Percentiles rank a stretch among this genome's conserved stretches.
Evolutionary conservation across 495 filamentous ascomycete species (phyloP).

Genomic region (Chaetomium fimeti): DNA sequence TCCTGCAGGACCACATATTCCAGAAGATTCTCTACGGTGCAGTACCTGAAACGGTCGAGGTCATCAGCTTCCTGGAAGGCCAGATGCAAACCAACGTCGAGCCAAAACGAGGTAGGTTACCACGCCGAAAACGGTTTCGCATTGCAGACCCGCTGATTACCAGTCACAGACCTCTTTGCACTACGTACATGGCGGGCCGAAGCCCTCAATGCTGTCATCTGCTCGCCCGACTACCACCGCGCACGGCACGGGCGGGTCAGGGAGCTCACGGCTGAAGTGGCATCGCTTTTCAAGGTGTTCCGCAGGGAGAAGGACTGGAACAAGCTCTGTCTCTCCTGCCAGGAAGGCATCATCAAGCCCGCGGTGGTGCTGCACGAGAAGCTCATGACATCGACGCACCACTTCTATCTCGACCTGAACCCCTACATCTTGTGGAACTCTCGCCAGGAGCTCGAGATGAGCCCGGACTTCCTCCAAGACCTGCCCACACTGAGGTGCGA

Average conservation of each 20-base stretch:
- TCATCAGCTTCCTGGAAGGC: conserved; percentile 26
- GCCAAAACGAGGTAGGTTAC: conserved; percentile 30
- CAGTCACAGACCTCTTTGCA: conserved; percentile 32
- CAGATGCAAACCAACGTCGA: conserved; percentile 32
- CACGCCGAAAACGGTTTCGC: not conserved
- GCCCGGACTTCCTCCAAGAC: conserved; percentile 27
- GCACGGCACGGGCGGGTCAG: conserved; percentile 8
- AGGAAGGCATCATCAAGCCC: conserved; percentile 30
- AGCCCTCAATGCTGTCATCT: conserved; percentile 33
- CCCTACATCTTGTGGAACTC: conserved; percentile 25
- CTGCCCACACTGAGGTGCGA: conserved; percentile 32
- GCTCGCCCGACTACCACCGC: conserved; percentile 25
- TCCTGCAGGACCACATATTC: conserved; percentile 35
- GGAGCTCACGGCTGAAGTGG: conserved; percentile 24
- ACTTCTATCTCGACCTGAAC: conserved; percentile 33
- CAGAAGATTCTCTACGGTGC: conserved; percentile 28
- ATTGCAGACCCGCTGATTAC: not conserved
- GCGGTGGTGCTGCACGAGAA: conserved; percentile 35
- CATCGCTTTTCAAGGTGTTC: conserved; percentile 24
- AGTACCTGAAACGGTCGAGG: conserved; percentile 6
- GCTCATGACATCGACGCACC: conserved; percentile 33
- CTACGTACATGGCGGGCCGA: conserved; percentile 38
- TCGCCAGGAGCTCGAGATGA: conserved; percentile 16
- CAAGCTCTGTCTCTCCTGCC: conserved; percentile 18
- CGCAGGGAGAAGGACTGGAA: conserved; percentile 17